These are phyloP conservation scores for Calonectria multiphialidica DNA, from an alignment of 2,329 filamentous ascomycete species.

Conservation along the genomic window DNA sequence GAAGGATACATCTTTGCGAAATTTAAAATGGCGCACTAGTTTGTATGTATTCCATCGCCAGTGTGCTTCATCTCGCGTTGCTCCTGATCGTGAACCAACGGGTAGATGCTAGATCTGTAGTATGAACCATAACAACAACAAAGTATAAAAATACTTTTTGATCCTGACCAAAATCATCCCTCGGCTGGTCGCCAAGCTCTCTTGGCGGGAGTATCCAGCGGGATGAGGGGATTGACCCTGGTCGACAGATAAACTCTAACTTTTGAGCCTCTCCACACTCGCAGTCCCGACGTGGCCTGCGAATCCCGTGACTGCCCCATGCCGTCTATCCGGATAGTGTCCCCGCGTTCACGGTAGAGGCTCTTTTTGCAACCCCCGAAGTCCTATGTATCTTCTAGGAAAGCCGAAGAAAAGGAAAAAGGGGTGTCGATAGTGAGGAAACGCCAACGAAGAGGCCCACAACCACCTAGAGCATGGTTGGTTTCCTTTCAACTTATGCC, in stretches of 20 bases:
- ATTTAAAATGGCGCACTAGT: not conserved
- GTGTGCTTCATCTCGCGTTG: not conserved
- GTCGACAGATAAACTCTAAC: not conserved
- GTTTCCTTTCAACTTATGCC: too few species aligned
- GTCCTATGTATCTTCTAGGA: not conserved
- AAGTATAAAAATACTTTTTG: constrained; percentile 3
- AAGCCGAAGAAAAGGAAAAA: not conserved
- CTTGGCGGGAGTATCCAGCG: not conserved
- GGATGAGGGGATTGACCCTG: not conserved
- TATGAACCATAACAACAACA: not conserved
- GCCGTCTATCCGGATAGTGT: not conserved
- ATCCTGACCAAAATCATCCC: not conserved
- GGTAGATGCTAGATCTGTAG: not conserved
- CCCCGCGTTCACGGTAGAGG: not conserved
- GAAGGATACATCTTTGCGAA: not conserved
- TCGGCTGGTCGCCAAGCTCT: not conserved
- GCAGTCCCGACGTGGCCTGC: not conserved
- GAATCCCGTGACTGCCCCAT: not conserved
- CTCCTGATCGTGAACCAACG: not conserved
- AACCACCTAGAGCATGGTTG: not conserved
- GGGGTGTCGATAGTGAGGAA: not conserved
- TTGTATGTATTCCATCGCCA: not conserved
- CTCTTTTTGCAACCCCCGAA: not conserved
- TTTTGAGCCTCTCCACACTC: not conserved
- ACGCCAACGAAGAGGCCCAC: not conserved